Evolutionary conservation across 768 basidiomycete species (phyloP).

Genomic region (Dendrothele bispora): DNA sequence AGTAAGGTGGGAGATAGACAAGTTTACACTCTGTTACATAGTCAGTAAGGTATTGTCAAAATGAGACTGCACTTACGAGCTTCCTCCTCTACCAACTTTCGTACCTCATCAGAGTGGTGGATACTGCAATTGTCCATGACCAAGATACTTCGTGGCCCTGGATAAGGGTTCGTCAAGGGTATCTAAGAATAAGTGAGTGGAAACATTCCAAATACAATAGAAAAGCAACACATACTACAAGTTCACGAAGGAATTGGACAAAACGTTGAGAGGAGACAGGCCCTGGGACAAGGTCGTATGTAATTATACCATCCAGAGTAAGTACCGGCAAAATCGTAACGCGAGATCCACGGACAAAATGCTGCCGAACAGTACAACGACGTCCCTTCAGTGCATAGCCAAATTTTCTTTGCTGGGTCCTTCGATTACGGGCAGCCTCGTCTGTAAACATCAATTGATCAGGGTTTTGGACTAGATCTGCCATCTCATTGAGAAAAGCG

Average conservation of each 20-base stretch:
- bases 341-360: constrained; percentile 22
- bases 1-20: constrained; percentile 28
- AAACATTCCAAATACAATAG: neutral
- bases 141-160: constrained; percentile 31
- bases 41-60: neutral
- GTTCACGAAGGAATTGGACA: constrained; percentile 22
- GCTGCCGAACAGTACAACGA: constrained; percentile 22
- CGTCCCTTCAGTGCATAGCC: constrained; percentile 21
- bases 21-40: constrained; percentile 12
- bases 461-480: constrained; percentile 15
- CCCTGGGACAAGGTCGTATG: constrained; percentile 29
- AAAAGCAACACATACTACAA: constrained; percentile 19
- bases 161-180: constrained; percentile 32
- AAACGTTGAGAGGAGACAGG: constrained; percentile 31
- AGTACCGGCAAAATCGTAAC: constrained; percentile 28
- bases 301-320: constrained; percentile 23
- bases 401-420: constrained; percentile 17
- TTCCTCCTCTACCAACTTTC: constrained; percentile 26
- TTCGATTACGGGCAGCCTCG: constrained; percentile 26
- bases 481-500: constrained; percentile 17
- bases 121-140: constrained; percentile 41
- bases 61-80: constrained; percentile 23
- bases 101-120: constrained; percentile 39
- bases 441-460: constrained; percentile 27
- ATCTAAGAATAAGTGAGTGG: neutral